Evolutionary conservation across 176 grass and related monocot species (phyloP), one percentile per base, ranked within the genome.

Genomic region (Eleusine coracana): DNA sequence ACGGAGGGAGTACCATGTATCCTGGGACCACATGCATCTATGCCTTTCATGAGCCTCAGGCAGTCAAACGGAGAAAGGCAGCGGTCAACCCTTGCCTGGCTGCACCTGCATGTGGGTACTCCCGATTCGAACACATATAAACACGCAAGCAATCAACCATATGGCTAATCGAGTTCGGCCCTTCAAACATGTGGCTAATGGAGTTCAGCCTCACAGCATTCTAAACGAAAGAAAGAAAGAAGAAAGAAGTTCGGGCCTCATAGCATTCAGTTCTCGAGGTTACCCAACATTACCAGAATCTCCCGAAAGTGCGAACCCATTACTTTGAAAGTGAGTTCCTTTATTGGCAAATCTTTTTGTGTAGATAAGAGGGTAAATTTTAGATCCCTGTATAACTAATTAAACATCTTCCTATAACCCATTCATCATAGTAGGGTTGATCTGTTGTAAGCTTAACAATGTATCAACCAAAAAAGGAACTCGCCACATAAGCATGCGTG

Each of bases 31-130:
- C 64, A 64, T 16, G 29, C 71, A 70, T 40, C 78, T 76, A 71
- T 77, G 58, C 29, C 71, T 87, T 82, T 31, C 71, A 42, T 51
- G 39, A 71, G 76, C 27, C 66, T 45, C 25, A 29, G 1, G 16
- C 38, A 10, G 78, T 87, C 85, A 87, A 81, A 81, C 27, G 71
- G 63, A 28, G 34, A 76, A 76, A 70, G 40, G 21, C 2, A 0
- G 15, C 40, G 3, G 39, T 82, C 71, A 76, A 81, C 63, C 68
- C 15, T 31, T 56, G 1, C 36, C 45, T 54, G 45, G 7, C 46
- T 81, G 70, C 31, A 34, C 31, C 31, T 34, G 31, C 69, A 68
- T 68, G 77, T 75, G 77, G 49, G 60, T 44, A 60, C 49, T 50
- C 80, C 39, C 80, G 25, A 41, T 50, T 63, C 42, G n/a, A 25